Base-by-base conservation (phyloP, 768 basidiomycete genomes). In the Mycena floridula region DNA sequence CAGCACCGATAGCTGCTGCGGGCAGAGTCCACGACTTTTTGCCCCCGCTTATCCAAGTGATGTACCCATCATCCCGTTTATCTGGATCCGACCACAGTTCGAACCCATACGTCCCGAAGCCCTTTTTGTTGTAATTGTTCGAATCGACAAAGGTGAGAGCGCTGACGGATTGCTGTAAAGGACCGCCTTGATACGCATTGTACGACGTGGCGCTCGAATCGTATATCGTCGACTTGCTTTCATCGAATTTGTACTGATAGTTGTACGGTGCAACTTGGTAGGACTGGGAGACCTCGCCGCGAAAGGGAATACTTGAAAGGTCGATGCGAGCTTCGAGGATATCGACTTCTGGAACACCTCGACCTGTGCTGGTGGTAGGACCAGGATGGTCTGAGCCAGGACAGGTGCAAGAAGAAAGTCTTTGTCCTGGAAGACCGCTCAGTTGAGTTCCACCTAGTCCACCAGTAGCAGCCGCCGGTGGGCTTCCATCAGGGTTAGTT, bases 321-420 rank as follows among this genome's bases (percentile, higher is more conserved):
- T 91, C 63, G 45, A 85, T 74, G 60, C 92, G 85, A 0, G 90
- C 81, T 68, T 98, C 94, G 46, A 95, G 58, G 48, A 98, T 73
- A 62, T 97, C 94, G 53, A 97, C 91, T 68, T 98, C 95, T 2
- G 95, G 94, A 1, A 85, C 89, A 25, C 81, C 81, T 42, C 94
- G 80, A 15, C 90, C 90, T 13, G 65, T 67, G 23, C 62, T 72
- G 43, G 73, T 70, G 47, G 55, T 71, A 3, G 94, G 94, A 9
- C 94, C 94, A 2, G 94, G 94, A 59, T 98, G 94, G 53, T 90
- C 89, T 23, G 79, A 77, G 11, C 79, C 81, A 0, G 84, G 65
- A 59, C 94, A 98, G 2, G 92, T 94, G 62, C 94, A 98, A 1
- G 90, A 76, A 1, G 89, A 89, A 13, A 89, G 60, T 37, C 85